Conservation (phyloP, 2,329 filamentous ascomycete species). For the Orbilia javanica region DNA sequence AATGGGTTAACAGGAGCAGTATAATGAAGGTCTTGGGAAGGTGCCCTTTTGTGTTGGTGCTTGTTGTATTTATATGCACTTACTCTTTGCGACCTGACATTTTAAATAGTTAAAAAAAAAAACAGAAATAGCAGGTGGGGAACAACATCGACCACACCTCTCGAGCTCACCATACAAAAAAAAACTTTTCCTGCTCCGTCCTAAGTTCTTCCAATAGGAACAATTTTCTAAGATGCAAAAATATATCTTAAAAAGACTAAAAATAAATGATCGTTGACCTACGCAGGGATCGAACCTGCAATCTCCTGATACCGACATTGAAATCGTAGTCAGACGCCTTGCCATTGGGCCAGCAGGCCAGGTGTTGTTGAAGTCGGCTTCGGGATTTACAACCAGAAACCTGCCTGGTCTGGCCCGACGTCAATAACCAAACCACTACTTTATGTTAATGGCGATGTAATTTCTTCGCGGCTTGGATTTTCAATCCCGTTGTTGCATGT, state of each 20-base stretch:
- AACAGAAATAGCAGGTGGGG: neutral
- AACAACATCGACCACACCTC: no score
- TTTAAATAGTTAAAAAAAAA: no score
- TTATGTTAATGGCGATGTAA: no score
- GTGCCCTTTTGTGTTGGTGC: neutral
- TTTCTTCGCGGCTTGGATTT: no score
- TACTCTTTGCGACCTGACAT: no score
- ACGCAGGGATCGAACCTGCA: conserved; percentile 21
- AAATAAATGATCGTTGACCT: neutral
- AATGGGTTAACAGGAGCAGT: neutral
- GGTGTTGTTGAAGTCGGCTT: neutral
- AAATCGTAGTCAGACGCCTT: conserved; percentile 16
- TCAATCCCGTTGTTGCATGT: no score
- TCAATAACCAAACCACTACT: no score
- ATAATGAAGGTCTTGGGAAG: neutral
- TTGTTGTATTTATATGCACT: neutral
- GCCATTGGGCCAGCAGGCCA: conserved; percentile 15
- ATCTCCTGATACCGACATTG: conserved; percentile 17
- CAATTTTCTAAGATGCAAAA: no score
- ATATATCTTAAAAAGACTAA: neutral
- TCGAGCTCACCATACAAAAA: neutral
- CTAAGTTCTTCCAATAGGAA: no score
- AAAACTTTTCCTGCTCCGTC: no score
- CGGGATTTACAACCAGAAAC: neutral
- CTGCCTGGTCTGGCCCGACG: neutral